phyloP scores from a whole-genome alignment of 1,284 basidiomycete species.

The Grifola frondosa region DNA sequence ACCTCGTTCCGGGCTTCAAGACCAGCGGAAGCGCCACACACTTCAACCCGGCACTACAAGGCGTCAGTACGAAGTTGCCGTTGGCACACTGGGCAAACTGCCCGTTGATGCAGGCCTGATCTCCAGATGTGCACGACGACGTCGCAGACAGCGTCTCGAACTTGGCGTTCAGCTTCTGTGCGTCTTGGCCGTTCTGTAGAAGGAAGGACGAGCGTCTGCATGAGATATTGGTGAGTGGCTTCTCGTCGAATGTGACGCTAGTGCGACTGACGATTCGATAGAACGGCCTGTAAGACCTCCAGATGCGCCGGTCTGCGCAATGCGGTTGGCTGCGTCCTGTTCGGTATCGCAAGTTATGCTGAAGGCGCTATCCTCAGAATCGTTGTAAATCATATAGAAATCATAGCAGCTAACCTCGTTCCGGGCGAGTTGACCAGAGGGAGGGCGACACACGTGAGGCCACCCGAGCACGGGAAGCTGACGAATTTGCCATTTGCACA shows the following conservation, averaged over 20 bases:
- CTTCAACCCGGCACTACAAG: conserved; percentile 34
- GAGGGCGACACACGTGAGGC: conserved; percentile 47
- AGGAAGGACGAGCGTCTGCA: conserved; percentile 9
- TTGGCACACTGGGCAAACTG: conserved; percentile 41
- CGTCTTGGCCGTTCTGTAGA: conserved; percentile 26
- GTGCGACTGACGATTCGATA: conserved; percentile 10
- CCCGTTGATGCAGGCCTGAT: conserved; percentile 38
- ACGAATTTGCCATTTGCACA: conserved; percentile 46
- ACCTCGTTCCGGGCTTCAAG: conserved; percentile 44
- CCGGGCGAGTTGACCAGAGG: conserved; percentile 55
- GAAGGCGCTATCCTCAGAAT: neutral
- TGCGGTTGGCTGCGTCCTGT: conserved; percentile 22
- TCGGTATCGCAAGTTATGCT: conserved; percentile 27
- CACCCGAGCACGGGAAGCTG: conserved; percentile 40
- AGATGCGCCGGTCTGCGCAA: conserved; percentile 16
- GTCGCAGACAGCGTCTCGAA: conserved; percentile 26
- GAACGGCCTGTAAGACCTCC: conserved; percentile 15
- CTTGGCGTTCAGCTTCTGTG: conserved; percentile 38
- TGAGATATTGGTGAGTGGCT: neutral
- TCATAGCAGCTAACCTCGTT: conserved; percentile 26
- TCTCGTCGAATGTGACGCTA: neutral
- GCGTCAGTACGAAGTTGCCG: conserved; percentile 35
- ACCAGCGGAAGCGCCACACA: conserved; percentile 51
- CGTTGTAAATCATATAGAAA: neutral
- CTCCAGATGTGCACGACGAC: conserved; percentile 28